Evolutionary conservation across 305 asterid species (phyloP), one percentile per base, ranked within the genome.

Genomic region (Plantago rigida): DNA sequence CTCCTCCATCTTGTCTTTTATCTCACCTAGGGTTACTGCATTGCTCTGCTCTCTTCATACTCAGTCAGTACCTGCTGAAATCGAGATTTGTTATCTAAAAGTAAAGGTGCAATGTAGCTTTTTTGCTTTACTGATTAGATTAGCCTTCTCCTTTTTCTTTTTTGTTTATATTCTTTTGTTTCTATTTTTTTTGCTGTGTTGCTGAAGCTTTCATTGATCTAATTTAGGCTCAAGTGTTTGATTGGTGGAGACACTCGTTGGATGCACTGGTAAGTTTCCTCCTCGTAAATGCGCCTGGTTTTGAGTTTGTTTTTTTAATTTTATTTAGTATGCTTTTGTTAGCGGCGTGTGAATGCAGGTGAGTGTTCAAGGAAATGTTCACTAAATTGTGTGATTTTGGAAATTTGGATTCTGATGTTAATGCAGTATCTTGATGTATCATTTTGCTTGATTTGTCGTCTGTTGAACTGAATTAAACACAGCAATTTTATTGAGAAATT

Each of bases 11-110:
- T 51, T 69, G 56, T 4, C 49, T 24, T 24, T 46, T 62, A 49
- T 64, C 74, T 67, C 76, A 50, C 73, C 22, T 62, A 70, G 81
- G 79, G 77, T 73, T 79, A 71, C 73, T 76, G 68, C 80, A 75
- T 72, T 72, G 72, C 54, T 59, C 28, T 44, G n/a, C n/a, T 5
- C 9, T 11, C 9, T 26, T 0, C 10, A 41, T 41, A 7, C 13
- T 22, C 2, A 22, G 1, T 41, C 13, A 10, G 46, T 9, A 41
- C 9, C 58, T 53, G 58, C 58, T 24, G 42, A 42, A 26, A 54
- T 60, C 64, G 7, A 28, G 55, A 46, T 60, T 60, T 28, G 28
- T 13, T 47, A 11, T 41, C 28, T 39, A 5, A 34, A 47, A 47
- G 41, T 44, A 29, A 19, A 60, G 49, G 13, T 17, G 10, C 51